phyloP scores from a whole-genome alignment of 345 rosid genomes.

The Xanthoceras sorbifolium region DNA sequence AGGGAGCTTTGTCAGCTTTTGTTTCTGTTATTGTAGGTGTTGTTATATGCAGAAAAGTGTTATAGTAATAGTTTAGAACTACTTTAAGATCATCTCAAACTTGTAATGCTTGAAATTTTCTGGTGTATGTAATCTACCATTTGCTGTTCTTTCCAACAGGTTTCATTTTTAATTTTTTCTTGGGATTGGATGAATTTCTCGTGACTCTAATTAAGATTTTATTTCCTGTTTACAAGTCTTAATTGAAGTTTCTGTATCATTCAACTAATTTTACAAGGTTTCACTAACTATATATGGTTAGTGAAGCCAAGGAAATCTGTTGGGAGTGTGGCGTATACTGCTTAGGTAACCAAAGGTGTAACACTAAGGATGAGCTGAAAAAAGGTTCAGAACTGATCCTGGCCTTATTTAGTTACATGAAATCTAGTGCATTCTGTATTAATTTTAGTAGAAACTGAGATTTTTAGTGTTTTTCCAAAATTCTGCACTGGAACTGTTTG shows the following conservation, averaged over 20 bases:
- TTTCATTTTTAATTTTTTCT: background rate
- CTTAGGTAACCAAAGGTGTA: background rate
- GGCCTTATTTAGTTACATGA: background rate
- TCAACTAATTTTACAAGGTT: background rate
- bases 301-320: background rate
- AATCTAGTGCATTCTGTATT: background rate
- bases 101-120: background rate
- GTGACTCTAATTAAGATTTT: background rate
- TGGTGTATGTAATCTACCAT: conserved; percentile 3
- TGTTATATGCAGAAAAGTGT: conserved; percentile 45
- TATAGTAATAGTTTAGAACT: conserved; percentile 6
- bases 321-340: background rate
- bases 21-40: conserved; percentile 48
- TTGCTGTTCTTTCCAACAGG: conserved; percentile 7
- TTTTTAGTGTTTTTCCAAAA: background rate
- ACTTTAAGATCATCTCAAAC: background rate
- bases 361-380: background rate
- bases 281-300: background rate
- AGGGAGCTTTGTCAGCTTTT: conserved; percentile 60
- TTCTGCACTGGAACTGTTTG: background rate
- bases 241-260: background rate
- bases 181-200: background rate
- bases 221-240: background rate
- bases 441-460: background rate
- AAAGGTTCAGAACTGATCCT: background rate